A percentile compares a stretch with the other conserved stretches of the same genome.
Evolutionary conservation across 495 filamentous ascomycete species (phyloP).

Genomic region (Penicillium alfredii): DNA sequence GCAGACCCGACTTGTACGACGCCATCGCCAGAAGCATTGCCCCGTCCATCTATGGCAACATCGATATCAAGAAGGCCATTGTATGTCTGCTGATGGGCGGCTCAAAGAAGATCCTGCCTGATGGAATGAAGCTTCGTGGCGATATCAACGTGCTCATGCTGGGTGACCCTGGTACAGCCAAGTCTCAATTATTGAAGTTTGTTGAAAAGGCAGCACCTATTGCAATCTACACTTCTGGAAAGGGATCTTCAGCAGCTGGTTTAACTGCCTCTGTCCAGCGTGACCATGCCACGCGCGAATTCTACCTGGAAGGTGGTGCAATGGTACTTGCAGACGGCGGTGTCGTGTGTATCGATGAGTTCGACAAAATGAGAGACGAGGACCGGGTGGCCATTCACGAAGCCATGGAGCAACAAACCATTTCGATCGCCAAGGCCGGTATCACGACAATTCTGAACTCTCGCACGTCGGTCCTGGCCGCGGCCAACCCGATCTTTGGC

Average conservation of each 20-base stretch:
- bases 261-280: constrained; percentile 96
- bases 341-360: constrained; percentile 99
- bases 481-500: constrained; percentile 96
- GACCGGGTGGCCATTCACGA: constrained; percentile 99
- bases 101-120: constrained; percentile 96
- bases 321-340: constrained; percentile 98
- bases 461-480: constrained; percentile 88
- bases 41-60: constrained; percentile 94
- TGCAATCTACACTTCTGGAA: constrained; percentile 98
- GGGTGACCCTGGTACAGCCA: constrained; percentile 97
- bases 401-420: constrained; percentile 99
- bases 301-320: constrained; percentile 96
- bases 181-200: constrained; percentile 96
- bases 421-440: constrained; percentile 98
- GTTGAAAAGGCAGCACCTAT: constrained; percentile 96
- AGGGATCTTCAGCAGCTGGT: constrained; percentile 97
- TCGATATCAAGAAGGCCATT: constrained; percentile 98
- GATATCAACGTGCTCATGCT: constrained; percentile 98
- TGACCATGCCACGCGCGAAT: constrained; percentile 85
- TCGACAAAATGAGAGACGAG: constrained; percentile 99
- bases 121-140: constrained; percentile 96
- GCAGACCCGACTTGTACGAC: constrained; percentile 85
- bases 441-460: constrained; percentile 99
- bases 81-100: constrained; percentile 91
- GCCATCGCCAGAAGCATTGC: constrained; percentile 89